These are phyloP conservation scores for Phyllosticta ampelicida DNA, from an alignment of 2,329 filamentous ascomycete species.

Conservation along the genomic window DNA sequence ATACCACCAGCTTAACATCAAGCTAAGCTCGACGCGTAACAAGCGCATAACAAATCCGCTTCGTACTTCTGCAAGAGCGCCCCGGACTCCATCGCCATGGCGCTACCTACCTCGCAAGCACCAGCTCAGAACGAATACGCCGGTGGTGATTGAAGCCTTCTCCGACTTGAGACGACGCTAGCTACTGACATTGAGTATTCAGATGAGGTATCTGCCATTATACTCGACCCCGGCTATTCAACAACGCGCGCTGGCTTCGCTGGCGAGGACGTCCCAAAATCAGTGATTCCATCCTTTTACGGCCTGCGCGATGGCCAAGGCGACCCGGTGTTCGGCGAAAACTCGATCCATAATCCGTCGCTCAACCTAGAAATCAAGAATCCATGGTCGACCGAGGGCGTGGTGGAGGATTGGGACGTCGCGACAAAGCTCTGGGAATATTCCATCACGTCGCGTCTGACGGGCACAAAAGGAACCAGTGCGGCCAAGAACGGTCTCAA, in stretches of 20 bases:
- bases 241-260: conserved; percentile 90
- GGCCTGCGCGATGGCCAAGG: conserved; percentile 43
- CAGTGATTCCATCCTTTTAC: conserved; percentile 84
- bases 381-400: conserved; percentile 78
- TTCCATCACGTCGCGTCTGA: conserved; percentile 78
- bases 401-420: conserved; percentile 94
- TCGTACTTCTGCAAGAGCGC: neutral
- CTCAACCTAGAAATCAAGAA: conserved; percentile 75
- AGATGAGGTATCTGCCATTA: conserved; percentile 97
- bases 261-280: conserved; percentile 94
- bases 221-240: conserved; percentile 90
- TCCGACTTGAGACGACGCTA: neutral
- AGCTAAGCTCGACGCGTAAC: neutral
- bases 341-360: conserved; percentile 69
- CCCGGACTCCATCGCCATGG: conserved; percentile 23
- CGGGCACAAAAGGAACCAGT: conserved; percentile 59
- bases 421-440: conserved; percentile 87
- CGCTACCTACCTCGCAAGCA: conserved; percentile 27
- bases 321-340: conserved; percentile 71
- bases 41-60: neutral
- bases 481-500: conserved; percentile 71
- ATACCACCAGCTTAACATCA: neutral
- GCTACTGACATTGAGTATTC: neutral
- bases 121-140: conserved; percentile 33
- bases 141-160: conserved; percentile 26